These are phyloP conservation scores for Fomitopsis palustris DNA, from an alignment of 1,284 basidiomycete genomes.

Conservation along the genomic window DNA sequence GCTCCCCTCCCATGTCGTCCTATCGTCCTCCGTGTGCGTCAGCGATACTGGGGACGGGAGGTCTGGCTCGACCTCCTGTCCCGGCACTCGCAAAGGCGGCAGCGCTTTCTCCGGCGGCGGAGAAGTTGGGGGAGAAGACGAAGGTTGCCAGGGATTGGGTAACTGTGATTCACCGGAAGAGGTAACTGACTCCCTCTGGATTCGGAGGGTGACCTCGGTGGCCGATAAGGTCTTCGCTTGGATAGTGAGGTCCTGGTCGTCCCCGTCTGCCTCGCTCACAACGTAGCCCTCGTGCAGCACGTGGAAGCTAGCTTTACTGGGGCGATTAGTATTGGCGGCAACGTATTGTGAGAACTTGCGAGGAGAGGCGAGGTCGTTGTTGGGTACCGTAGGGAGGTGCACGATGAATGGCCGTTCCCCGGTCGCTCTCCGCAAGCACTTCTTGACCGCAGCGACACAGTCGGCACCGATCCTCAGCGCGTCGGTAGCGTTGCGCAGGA, in stretches of 20 bases:
- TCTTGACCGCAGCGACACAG: conserved; percentile 80
- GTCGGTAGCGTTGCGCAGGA: conserved; percentile 82
- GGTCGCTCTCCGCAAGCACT: conserved; percentile 62
- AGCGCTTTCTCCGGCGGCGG: conserved; percentile 22
- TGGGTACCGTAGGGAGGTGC: conserved; percentile 49
- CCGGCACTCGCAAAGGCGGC: conserved; percentile 20
- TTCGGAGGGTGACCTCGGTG: conserved; percentile 13
- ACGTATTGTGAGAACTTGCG: conserved; percentile 37
- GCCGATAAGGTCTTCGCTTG: conserved; percentile 37
- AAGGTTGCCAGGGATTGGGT: conserved; percentile 3
- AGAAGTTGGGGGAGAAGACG: background rate
- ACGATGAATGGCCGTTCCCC: conserved; percentile 64
- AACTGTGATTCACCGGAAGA: background rate
- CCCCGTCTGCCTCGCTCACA: conserved; percentile 30
- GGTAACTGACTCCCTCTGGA: background rate
- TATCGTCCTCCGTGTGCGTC: conserved; percentile 46
- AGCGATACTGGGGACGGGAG: conserved; percentile 48
- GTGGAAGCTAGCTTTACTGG: conserved; percentile 31
- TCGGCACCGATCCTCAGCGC: conserved; percentile 88
- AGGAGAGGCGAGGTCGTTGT: conserved; percentile 40
- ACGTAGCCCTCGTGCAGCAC: conserved; percentile 31
- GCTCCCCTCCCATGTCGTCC: conserved; percentile 55
- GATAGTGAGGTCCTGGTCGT: conserved; percentile 56
- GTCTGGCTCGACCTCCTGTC: conserved; percentile 33
- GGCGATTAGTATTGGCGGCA: conserved; percentile 23